phyloP scores from a whole-genome alignment of 192 early-diverging fungal genomes.

The Entomortierella chlamydospora region DNA sequence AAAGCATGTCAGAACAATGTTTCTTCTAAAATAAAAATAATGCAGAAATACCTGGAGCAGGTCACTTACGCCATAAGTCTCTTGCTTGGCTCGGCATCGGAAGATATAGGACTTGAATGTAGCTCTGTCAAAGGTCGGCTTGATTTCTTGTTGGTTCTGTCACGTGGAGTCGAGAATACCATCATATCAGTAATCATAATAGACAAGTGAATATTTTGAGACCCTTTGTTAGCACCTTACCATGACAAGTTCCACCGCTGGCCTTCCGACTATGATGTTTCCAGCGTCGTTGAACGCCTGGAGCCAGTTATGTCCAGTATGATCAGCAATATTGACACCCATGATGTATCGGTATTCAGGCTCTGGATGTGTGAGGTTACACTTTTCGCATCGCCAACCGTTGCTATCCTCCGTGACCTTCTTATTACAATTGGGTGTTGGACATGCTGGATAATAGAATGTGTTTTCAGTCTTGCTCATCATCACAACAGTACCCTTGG shows the following conservation, averaged over 20 bases:
- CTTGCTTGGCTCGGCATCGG: conserved; percentile 82
- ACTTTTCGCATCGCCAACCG: conserved; percentile 94
- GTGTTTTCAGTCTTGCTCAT: conserved; percentile 72
- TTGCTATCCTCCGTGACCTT: conserved; percentile 79
- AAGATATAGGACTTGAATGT: conserved; percentile 80
- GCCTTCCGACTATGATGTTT: conserved; percentile 69
- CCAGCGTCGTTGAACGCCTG: conserved; percentile 90
- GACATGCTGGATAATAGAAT: conserved; percentile 89
- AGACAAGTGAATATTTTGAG: too few relatives aligned
- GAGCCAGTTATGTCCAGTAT: conserved; percentile 84
- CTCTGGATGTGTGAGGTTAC: conserved; percentile 71
- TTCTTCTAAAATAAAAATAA: background rate
- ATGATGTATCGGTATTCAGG: conserved; percentile 91
- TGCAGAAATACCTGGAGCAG: too few relatives aligned
- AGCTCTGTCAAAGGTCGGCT: conserved; percentile 65
- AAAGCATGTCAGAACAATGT: conserved; percentile 5
- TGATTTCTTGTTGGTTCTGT: conserved; percentile 55
- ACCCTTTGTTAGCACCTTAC: conserved; percentile 14
- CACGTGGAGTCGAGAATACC: background rate
- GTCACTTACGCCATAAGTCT: conserved; percentile 79
- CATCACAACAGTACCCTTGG: conserved; percentile 78
- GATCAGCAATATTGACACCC: conserved; percentile 75
- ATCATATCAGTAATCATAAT: too few relatives aligned
- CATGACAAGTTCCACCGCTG: conserved; percentile 73
- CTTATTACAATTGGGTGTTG: conserved; percentile 82